These are phyloP conservation scores for Parasitella parasitica DNA, from an alignment of 371 early-diverging fungal species.

Conservation along the genomic window DNA sequence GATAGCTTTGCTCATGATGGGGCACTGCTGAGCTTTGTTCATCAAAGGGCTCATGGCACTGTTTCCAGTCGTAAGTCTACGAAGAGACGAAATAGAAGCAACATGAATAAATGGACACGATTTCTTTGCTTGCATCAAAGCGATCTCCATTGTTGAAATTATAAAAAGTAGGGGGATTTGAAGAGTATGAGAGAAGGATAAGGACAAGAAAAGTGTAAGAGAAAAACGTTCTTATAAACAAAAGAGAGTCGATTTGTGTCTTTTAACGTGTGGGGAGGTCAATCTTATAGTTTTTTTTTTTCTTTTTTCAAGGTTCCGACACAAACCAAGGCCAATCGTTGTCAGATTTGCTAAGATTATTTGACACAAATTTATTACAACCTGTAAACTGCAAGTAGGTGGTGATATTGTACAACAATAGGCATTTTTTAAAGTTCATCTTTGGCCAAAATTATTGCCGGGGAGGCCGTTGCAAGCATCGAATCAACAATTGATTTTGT, in stretches of 20 bases:
- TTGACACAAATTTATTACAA: conserved; percentile 1
- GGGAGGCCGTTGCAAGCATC: conserved; percentile 2
- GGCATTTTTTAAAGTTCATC: background rate
- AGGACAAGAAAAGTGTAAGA: conserved; percentile 10
- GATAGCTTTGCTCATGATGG: conserved; percentile 87
- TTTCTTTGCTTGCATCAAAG: conserved; percentile 52
- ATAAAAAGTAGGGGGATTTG: conserved; percentile 10
- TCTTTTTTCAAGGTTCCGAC: conserved; percentile 4
- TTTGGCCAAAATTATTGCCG: background rate
- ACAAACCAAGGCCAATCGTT: background rate
- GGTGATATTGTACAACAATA: background rate
- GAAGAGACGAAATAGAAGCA: conserved; percentile 74
- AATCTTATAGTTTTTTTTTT: background rate
- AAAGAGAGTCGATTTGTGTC: background rate
- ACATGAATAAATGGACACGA: conserved; percentile 88
- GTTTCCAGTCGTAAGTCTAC: conserved; percentile 58
- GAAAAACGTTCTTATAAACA: conserved; percentile 1
- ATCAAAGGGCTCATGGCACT: conserved; percentile 60
- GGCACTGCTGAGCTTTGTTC: conserved; percentile 79
- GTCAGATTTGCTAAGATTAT: background rate
- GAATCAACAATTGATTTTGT: background rate
- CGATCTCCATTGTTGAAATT: conserved; percentile 52
- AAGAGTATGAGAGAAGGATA: conserved; percentile 11
- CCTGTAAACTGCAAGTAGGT: background rate
- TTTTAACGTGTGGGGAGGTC: background rate